Percentiles rank a stretch among this genome's conserved stretches.
Evolutionary conservation across 73 alveolate species (phyloP).

Genomic region (Paramecium tetraurelia): DNA sequence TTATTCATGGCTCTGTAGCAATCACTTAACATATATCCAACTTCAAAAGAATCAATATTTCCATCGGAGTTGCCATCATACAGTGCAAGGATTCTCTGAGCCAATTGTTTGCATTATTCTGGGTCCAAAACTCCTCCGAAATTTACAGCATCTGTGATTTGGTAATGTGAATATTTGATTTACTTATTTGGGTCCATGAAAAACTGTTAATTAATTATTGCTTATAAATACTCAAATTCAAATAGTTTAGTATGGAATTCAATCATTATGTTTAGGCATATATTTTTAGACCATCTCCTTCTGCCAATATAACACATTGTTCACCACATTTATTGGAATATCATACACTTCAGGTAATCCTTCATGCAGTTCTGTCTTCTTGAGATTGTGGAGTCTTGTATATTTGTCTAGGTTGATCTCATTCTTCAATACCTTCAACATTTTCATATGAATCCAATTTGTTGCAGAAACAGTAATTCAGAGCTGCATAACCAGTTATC

Average conservation of each 20-base stretch:
- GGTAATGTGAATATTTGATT: slow-evolving; percentile 45
- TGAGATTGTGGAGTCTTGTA: slow-evolving; percentile 36
- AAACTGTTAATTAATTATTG: neutral
- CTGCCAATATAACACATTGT: slow-evolving; percentile 60
- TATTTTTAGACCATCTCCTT: slow-evolving; percentile 1
- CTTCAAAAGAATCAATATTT: slow-evolving; percentile 49
- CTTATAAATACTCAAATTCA: neutral
- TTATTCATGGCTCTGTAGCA: slow-evolving; percentile 48
- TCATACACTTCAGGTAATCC: slow-evolving; percentile 66
- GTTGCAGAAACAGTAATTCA: slow-evolving; percentile 53
- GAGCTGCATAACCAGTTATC: slow-evolving; percentile 49
- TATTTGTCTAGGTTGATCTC: neutral
- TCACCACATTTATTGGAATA: slow-evolving; percentile 64
- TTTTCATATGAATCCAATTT: slow-evolving; percentile 33
- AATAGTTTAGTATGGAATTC: neutral
- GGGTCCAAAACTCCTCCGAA: slow-evolving; percentile 45
- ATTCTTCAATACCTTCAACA: slow-evolving; percentile 30
- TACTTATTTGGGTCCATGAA: slow-evolving; percentile 45
- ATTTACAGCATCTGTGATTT: slow-evolving; percentile 35
- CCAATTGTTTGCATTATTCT: slow-evolving; percentile 8
- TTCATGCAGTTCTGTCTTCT: slow-evolving; percentile 55
- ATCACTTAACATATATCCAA: slow-evolving; percentile 46
- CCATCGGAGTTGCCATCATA: slow-evolving; percentile 48
- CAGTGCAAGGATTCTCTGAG: neutral
- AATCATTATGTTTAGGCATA: slow-evolving; percentile 8